Base-by-base conservation (phyloP, 2,329 filamentous ascomycete genomes). In the Akanthomyces dipterigenus region DNA sequence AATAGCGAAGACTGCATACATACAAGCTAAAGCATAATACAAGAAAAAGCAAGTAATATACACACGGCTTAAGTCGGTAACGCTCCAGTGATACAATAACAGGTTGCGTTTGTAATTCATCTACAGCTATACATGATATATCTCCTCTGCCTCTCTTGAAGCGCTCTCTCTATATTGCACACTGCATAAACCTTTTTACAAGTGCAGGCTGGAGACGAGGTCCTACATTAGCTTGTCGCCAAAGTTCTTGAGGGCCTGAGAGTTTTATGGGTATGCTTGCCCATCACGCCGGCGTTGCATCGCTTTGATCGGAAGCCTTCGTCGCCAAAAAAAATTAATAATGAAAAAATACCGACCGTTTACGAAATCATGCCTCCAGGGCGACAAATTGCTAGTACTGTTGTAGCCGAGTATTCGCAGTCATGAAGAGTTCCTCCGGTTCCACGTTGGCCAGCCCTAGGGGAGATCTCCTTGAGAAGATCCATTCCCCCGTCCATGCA, bases 1-100 rank as follows among this genome's bases (percentile, higher is more conserved):
- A 73, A 66, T 75, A 64, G 64, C 12, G n/a, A n/a, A 3, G 5
- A 31, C 26, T 16, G 34, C 43, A 28, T 14, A 42, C 22, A 22
- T 20, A 24, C 11, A 46, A n/a, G 26, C 11, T 2, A 26, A 38
- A 34, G 38, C 28, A 36, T 14, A 40, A 38, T 16, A 5, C 5
- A 9, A 5, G 28, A 31, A 31, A 31, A 28, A 36, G 28, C 51
- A 48, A 43, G 58, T 49, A 61, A 61, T 34, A 60, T 48, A 48
- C 8, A 7, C 20, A 20, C 2, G n/a, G n/a, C 34, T 20, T 14
- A 24, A 14, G 28, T 14, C 36, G 8, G 8, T 12, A 11, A 36
- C 6, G 16, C 24, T 18, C 9, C 24, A 20, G 3, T n/a, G 46
- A 26, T n/a, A 16, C 3, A 16, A 31, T 28, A 14, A 3, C 7